These are phyloP conservation scores for Simmondsia chinensis DNA, from an alignment of 148 eudicot genomes.

Conservation along the genomic window DNA sequence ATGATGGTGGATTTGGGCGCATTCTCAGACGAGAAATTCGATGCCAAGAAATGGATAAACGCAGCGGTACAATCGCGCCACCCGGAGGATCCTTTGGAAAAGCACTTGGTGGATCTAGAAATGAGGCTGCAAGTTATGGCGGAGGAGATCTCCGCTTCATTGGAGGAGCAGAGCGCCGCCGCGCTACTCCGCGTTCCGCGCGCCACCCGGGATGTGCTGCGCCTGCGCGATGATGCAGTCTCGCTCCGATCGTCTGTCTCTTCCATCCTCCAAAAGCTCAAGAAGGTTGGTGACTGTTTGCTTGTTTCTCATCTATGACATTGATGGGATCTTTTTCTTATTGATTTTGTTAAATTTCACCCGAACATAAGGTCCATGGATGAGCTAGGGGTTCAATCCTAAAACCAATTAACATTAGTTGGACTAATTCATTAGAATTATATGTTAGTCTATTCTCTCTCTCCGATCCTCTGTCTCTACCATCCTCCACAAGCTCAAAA, in stretches of 20 bases:
- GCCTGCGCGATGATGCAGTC: conserved; percentile 82
- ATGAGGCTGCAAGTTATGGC: conserved; percentile 90
- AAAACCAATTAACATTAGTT: too few species aligned
- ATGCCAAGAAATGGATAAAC: conserved; percentile 96
- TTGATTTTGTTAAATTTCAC: background rate
- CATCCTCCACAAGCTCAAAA: too few species aligned
- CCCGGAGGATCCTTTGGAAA: conserved; percentile 64
- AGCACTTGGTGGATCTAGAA: conserved; percentile 75
- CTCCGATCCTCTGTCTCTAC: too few species aligned
- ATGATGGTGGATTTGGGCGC: conserved; percentile 82
- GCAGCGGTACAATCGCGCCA: conserved; percentile 49
- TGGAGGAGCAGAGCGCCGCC: conserved; percentile 86
- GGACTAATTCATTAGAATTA: too few species aligned
- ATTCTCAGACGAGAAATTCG: conserved; percentile 87
- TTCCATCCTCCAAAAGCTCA: conserved; percentile 54
- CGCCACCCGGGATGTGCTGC: conserved; percentile 83
- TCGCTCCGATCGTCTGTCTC: conserved; percentile 71
- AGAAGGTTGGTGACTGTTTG: conserved; percentile 25
- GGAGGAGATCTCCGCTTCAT: conserved; percentile 84
- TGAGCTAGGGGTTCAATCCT: too few species aligned
- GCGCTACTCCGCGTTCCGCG: conserved; percentile 92
- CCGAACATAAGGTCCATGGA: background rate
- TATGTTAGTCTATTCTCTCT: too few species aligned
- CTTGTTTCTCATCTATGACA: background rate
- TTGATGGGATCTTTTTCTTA: background rate